These are phyloP conservation scores for Microsporum ferrugineum DNA, from an alignment of 2,329 filamentous ascomycete species.

Conservation along the genomic window DNA sequence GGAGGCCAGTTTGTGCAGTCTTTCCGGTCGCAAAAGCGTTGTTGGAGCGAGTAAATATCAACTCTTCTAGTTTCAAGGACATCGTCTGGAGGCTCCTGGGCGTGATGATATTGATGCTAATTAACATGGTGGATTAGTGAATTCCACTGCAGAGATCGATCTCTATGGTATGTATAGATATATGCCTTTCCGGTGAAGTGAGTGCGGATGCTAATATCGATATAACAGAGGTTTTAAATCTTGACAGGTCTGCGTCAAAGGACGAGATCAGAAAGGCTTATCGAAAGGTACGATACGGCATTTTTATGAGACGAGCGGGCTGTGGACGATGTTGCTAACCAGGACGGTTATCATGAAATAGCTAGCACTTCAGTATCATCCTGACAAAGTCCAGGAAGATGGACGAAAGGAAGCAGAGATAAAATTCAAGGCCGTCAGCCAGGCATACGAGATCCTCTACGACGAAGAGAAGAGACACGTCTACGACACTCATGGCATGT, in stretches of 20 bases:
- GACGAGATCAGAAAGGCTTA: constrained; percentile 92
- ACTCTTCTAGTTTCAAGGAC: neutral
- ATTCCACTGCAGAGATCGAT: constrained; percentile 38
- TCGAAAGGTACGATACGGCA: constrained; percentile 57
- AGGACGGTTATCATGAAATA: constrained; percentile 27
- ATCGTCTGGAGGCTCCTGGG: too few species aligned
- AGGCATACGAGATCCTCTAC: constrained; percentile 94
- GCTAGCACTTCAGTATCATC: constrained; percentile 80
- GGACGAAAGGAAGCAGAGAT: constrained; percentile 65
- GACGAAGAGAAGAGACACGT: constrained; percentile 87
- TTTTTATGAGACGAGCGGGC: too few species aligned
- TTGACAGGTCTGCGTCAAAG: constrained; percentile 59
- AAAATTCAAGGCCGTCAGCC: constrained; percentile 83
- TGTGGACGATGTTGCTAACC: neutral
- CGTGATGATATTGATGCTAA: neutral
- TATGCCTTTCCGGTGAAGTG: neutral
- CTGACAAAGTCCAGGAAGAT: constrained; percentile 85
- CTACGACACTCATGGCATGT: constrained; percentile 93
- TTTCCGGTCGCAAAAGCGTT: neutral
- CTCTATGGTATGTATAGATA: constrained; percentile 44
- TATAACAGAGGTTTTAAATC: constrained; percentile 63
- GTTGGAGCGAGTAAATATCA: neutral
- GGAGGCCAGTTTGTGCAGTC: neutral
- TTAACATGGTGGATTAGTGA: constrained; percentile 21
- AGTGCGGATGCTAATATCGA: neutral